These are phyloP conservation scores for Debaryomyces fabryi DNA, from an alignment of 1,139 yeast species.

Conservation along the genomic window DNA sequence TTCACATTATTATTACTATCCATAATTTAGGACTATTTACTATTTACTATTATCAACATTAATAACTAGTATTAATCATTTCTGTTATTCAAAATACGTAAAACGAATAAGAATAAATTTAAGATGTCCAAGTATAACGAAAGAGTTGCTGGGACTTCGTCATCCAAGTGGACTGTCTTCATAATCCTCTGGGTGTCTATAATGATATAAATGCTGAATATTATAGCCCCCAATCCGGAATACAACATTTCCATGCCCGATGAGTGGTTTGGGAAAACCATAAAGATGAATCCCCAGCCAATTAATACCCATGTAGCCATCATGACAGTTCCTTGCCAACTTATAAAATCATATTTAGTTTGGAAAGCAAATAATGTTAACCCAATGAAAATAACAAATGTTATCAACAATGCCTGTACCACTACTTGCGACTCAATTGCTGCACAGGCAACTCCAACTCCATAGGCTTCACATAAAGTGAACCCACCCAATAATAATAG, in stretches of 20 bases:
- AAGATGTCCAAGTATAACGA: slow-evolving; percentile 77
- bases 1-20: slow-evolving; percentile 3
- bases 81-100: slow-evolving; percentile 63
- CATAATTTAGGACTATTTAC: neutral
- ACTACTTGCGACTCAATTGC: slow-evolving; percentile 66
- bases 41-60: neutral
- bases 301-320: slow-evolving; percentile 68
- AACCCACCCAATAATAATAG: slow-evolving; percentile 62
- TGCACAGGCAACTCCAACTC: slow-evolving; percentile 69
- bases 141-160: slow-evolving; percentile 80
- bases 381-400: slow-evolving; percentile 71
- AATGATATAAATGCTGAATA: slow-evolving; percentile 72
- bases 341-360: slow-evolving; percentile 76
- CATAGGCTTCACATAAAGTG: slow-evolving; percentile 75
- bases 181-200: slow-evolving; percentile 83
- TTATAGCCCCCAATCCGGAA: slow-evolving; percentile 71
- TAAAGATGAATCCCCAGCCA: slow-evolving; percentile 69
- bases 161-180: slow-evolving; percentile 83
- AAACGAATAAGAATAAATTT: slow-evolving; percentile 76
- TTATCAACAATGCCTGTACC: slow-evolving; percentile 70
- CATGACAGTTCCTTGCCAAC: slow-evolving; percentile 69
- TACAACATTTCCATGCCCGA: slow-evolving; percentile 61
- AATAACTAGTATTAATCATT: slow-evolving; percentile 28
- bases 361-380: slow-evolving; percentile 79
- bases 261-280: slow-evolving; percentile 65